Base-by-base conservation (phyloP, 140 eudicot species). In the Anethum foeniculum region DNA sequence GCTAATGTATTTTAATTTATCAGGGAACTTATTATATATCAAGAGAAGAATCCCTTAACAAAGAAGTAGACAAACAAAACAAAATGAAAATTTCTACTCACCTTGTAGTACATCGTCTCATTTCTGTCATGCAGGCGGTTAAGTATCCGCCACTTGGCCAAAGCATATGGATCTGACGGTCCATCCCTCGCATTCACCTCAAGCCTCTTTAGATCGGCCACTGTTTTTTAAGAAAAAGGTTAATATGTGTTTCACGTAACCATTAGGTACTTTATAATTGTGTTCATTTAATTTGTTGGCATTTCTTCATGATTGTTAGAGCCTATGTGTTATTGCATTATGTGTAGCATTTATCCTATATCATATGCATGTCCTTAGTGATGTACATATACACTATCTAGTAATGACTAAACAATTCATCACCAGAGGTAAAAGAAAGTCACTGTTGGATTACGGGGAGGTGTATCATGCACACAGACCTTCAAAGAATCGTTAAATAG, bases 61-160 rank as follows among this genome's bases (percentile, higher is more conserved):
- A 25, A 23, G 58, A n/a, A 43, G 30, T 41, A 1, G 0, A 13
- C 43, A 68, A 77, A 64, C 68, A 60, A 44, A 34, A 51, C 27
- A 43, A 65, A 25, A 25, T 12, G 49, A 79, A 71, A 39, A 71
- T 49, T 27, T 71, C 68, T 54, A 85, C 86, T 84, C 84, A 92
- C 99, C 93, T 95, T 95, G 81, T 90, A 95, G 87, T 92, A 95
- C 99, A 95, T 90, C n/a, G 99, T 95, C 87, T 95, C 99, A 80
- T 95, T 95, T 87, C 99, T 93, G 88, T 92, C 97, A 85, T 95
- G 97, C 85, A 95, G 83, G 75, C 99, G 88, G 77, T 95, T 95
- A 38, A 95, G 97, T 78, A 95, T 95, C 72, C 97, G 90, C 97
- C 99, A 95, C 82, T 89, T 92, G 47, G 99, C 99, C 87, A 95